A percentile compares a stretch with the other conserved stretches of the same genome.
These are phyloP conservation scores for Apiotrichum sp. DNA, from an alignment of 1,284 basidiomycete genomes.

Conservation along the genomic window DNA sequence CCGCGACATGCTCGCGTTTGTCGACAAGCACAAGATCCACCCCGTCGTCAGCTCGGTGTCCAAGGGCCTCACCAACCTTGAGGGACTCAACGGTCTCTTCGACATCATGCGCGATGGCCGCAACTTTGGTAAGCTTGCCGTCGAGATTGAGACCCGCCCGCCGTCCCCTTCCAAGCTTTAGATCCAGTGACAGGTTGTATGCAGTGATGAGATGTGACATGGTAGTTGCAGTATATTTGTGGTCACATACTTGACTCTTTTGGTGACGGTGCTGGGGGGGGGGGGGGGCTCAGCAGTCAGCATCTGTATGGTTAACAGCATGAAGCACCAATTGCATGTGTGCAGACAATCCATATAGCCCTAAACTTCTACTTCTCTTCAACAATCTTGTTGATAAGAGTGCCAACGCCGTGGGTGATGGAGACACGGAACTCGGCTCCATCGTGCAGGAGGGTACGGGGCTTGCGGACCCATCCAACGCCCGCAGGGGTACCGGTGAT, in stretches of 20 bases:
- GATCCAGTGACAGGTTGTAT: not conserved
- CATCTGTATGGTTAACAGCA: too few relatives aligned
- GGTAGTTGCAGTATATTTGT: too few relatives aligned
- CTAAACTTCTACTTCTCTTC: slow-evolving; percentile 34
- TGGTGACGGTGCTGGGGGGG: too few relatives aligned
- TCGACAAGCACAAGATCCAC: slow-evolving; percentile 11
- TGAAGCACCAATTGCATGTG: too few relatives aligned
- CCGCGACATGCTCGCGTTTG: slow-evolving; percentile 14
- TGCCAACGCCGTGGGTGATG: slow-evolving; percentile 47
- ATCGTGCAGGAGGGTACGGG: slow-evolving; percentile 34
- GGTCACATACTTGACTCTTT: too few relatives aligned
- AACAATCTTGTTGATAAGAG: slow-evolving; percentile 47
- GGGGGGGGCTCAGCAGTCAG: too few relatives aligned
- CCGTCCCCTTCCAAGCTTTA: slow-evolving; percentile 9
- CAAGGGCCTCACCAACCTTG: slow-evolving; percentile 9
- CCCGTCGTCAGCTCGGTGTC: slow-evolving; percentile 8
- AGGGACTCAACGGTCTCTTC: slow-evolving; percentile 11
- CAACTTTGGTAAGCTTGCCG: slow-evolving; percentile 18
- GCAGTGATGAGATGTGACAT: too few relatives aligned
- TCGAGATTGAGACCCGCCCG: slow-evolving; percentile 11
- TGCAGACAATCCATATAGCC: not conserved
- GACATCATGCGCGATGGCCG: slow-evolving; percentile 10
- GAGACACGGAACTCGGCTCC: slow-evolving; percentile 47
- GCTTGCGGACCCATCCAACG: slow-evolving; percentile 42
- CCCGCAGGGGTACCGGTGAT: slow-evolving; percentile 55